Conservation (phyloP, 176 grass and related monocot species). For the Eragrostis nindensis region DNA sequence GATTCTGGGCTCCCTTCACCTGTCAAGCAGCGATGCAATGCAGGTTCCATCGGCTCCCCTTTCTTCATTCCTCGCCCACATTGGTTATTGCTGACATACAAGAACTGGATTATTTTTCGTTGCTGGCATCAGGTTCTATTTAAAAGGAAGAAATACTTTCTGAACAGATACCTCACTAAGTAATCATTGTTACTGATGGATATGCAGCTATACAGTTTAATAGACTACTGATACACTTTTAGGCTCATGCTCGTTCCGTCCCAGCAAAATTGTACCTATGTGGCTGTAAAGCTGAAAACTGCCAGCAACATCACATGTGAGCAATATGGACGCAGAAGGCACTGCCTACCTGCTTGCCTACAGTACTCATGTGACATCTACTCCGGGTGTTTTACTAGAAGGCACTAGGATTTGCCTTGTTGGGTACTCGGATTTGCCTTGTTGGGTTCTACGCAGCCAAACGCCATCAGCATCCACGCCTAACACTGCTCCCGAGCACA, state of each 20-base stretch:
- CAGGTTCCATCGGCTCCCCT: no score
- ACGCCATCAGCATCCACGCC: no score
- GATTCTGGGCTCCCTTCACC: no score
- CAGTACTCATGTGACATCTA: constrained; percentile 17
- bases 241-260: background rate
- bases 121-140: background rate
- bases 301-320: background rate
- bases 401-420: no score
- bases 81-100: no score
- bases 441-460: no score
- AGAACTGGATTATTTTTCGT: no score
- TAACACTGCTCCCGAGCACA: no score
- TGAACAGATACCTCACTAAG: background rate
- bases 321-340: background rate
- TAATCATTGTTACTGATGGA: background rate
- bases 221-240: background rate
- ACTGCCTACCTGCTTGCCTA: background rate
- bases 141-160: background rate
- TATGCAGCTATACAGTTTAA: background rate
- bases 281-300: constrained; percentile 10
- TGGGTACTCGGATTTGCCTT: no score
- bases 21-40: no score
- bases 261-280: background rate
- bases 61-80: no score
- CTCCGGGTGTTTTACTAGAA: background rate